These are phyloP conservation scores for Alloteropsis semialata DNA, from an alignment of 176 grass and related monocot species.

Conservation along the genomic window DNA sequence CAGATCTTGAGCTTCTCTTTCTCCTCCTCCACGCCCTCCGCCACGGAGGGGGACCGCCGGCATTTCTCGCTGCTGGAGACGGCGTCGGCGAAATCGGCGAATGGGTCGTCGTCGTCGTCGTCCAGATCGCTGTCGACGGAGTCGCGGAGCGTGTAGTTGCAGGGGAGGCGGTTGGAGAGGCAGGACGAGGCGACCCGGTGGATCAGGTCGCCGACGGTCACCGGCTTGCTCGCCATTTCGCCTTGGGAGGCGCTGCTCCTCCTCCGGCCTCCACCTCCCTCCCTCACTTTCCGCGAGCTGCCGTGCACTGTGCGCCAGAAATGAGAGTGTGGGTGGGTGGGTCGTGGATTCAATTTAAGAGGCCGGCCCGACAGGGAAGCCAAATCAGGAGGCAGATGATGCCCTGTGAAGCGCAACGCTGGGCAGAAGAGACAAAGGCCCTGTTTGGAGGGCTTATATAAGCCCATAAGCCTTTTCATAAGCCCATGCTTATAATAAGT, in stretches of 20 bases:
- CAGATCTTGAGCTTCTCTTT: conserved; percentile 69
- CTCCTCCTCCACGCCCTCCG: conserved; percentile 22
- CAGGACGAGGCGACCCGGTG: conserved; percentile 83
- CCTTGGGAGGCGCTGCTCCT: not conserved
- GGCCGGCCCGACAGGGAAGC: not conserved
- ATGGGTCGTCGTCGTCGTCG: conserved; percentile 41
- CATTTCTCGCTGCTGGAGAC: conserved; percentile 24
- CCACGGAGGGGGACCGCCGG: conserved; percentile 19
- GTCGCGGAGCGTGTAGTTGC: conserved; percentile 36
- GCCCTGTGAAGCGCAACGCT: conserved; percentile 9
- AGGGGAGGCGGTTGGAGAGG: conserved; percentile 78
- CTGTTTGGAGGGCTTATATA: no score
- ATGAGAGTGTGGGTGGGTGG: conserved; percentile 1
- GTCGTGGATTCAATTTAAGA: not conserved
- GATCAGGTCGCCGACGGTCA: conserved; percentile 82
- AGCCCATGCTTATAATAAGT: no score
- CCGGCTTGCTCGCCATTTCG: conserved; percentile 54
- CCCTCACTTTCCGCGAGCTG: not conserved
- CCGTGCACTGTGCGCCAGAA: not conserved
- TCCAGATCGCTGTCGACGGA: conserved; percentile 50
- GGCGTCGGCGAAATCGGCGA: conserved; percentile 37
- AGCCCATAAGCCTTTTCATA: no score
- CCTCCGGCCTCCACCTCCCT: not conserved
- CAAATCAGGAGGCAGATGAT: conserved; percentile 37
- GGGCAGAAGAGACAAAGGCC: conserved; percentile 37